A percentile compares a stretch with the other conserved stretches of the same genome.
Conservation (phyloP, 345 rosid species). For the Ailanthus altissimus region DNA sequence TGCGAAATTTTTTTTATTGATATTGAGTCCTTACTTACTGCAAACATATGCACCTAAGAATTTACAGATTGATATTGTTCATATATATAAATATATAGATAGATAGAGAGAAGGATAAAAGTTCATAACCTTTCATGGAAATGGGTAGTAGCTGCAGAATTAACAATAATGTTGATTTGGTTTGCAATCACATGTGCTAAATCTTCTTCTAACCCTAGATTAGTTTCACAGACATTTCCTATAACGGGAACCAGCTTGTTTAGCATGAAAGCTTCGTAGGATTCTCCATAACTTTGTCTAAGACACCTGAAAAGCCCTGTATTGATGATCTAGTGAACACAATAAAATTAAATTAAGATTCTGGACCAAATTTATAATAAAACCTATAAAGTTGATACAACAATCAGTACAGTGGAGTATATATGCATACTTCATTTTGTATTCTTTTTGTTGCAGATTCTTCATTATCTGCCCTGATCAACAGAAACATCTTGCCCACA, state of each 20-base stretch:
- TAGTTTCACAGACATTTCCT: slow-evolving; percentile 63
- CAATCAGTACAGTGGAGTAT: too few species aligned
- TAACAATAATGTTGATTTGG: slow-evolving; percentile 64
- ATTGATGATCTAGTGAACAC: slow-evolving; percentile 53
- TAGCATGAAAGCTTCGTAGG: slow-evolving; percentile 70
- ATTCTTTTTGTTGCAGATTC: slow-evolving; percentile 74
- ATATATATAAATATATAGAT: too few species aligned
- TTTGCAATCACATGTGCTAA: slow-evolving; percentile 47
- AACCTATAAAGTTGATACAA: too few species aligned
- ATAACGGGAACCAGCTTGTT: slow-evolving; percentile 79
- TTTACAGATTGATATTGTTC: too few species aligned
- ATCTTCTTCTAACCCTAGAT: slow-evolving; percentile 70
- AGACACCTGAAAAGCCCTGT: slow-evolving; percentile 77
- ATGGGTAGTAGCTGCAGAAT: slow-evolving; percentile 61
- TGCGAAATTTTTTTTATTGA: too few species aligned
- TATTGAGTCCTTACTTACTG: too few species aligned
- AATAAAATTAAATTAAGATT: slow-evolving; percentile 24
- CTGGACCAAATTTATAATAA: too few species aligned
- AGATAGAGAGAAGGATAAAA: too few species aligned
- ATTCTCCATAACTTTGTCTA: slow-evolving; percentile 65
- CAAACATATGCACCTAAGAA: too few species aligned
- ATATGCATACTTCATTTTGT: slow-evolving; percentile 70
- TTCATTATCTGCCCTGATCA: slow-evolving; percentile 73
- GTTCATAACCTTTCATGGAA: slow-evolving; percentile 83
- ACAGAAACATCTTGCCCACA: slow-evolving; percentile 74